phyloP scores from a whole-genome alignment of 1,139 yeast species.

The Williopsis jadinii region DNA sequence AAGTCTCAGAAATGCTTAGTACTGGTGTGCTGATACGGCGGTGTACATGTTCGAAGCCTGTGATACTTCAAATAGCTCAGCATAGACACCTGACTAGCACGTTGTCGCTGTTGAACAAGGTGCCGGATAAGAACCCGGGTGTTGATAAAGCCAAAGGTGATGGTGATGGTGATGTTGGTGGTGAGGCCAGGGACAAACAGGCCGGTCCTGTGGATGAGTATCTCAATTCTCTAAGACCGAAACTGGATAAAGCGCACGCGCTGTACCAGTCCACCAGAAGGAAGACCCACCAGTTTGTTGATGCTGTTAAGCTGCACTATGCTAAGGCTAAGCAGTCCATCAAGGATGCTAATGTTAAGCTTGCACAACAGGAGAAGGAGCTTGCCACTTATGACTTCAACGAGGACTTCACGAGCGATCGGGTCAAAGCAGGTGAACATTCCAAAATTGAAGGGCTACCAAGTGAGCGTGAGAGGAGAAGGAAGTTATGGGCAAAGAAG shows the following conservation, averaged over 20 bases:
- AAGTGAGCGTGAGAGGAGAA: slow-evolving; percentile 33
- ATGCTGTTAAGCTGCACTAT: slow-evolving; percentile 20
- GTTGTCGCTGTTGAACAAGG: too few relatives aligned
- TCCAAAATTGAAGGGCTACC: slow-evolving; percentile 30
- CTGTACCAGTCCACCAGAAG: slow-evolving; percentile 11
- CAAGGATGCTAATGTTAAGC: slow-evolving; percentile 28
- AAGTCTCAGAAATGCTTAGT: too few relatives aligned
- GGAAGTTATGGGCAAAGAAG: slow-evolving; percentile 47
- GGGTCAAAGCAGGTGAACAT: slow-evolving; percentile 6
- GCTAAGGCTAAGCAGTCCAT: slow-evolving; percentile 28
- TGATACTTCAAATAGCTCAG: too few relatives aligned
- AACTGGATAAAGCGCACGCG: slow-evolving; percentile 13
- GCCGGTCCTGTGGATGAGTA: slow-evolving; percentile 7
- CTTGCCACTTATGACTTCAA: slow-evolving; percentile 25
- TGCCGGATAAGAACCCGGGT: too few relatives aligned
- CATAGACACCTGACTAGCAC: too few relatives aligned
- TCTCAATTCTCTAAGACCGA: slow-evolving; percentile 15
- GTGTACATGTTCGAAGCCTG: too few relatives aligned
- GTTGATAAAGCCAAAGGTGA: too few relatives aligned
- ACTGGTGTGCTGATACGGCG: too few relatives aligned
- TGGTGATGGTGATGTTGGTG: too few relatives aligned
- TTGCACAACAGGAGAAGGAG: slow-evolving; percentile 28
- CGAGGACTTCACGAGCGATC: slow-evolving; percentile 24
- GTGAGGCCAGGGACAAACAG: not conserved
- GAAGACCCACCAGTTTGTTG: slow-evolving; percentile 8